A percentile compares a stretch with the other conserved stretches of the same genome.
These are phyloP conservation scores for Thielaviopsis ethacetica DNA, from an alignment of 2,329 filamentous ascomycete genomes.

Conservation along the genomic window DNA sequence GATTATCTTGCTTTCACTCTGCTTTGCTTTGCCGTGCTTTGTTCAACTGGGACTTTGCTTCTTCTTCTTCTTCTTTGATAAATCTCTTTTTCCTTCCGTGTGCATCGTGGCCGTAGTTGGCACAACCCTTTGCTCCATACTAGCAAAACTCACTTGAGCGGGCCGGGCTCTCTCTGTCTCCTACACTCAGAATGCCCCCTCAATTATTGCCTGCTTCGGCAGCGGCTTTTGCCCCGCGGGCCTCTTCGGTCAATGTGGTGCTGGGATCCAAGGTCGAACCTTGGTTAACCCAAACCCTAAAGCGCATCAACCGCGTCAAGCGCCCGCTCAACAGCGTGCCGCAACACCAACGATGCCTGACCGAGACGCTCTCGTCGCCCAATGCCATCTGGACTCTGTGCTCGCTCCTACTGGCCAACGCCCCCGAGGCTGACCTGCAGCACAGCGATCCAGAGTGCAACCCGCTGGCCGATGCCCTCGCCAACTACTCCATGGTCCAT, in stretches of 20 bases:
- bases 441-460: conserved; percentile 29
- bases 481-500: conserved; percentile 86
- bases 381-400: conserved; percentile 91
- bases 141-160: no score
- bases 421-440: conserved; percentile 68
- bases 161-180: conserved; percentile 11
- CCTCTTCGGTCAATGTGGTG: conserved; percentile 84
- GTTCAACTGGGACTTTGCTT: no score
- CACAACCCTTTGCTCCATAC: no score
- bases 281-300: conserved; percentile 92
- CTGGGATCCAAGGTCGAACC: conserved; percentile 82
- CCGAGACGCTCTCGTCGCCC: conserved; percentile 75
- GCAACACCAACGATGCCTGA: conserved; percentile 89
- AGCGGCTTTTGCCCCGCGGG: conserved; percentile 83
- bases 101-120: no score
- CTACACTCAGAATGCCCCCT: conserved; percentile 61
- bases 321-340: conserved; percentile 91
- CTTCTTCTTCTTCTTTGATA: no score
- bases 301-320: conserved; percentile 93
- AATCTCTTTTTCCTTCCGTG: no score
- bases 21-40: conserved; percentile 19
- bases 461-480: conserved; percentile 69
- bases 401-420: conserved; percentile 83
- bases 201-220: conserved; percentile 89
- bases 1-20: conserved; percentile 12